Evolutionary conservation across 148 eudicot genomes (phyloP), one percentile per base, ranked within the genome.

Genomic region (Rhododendron molle): DNA sequence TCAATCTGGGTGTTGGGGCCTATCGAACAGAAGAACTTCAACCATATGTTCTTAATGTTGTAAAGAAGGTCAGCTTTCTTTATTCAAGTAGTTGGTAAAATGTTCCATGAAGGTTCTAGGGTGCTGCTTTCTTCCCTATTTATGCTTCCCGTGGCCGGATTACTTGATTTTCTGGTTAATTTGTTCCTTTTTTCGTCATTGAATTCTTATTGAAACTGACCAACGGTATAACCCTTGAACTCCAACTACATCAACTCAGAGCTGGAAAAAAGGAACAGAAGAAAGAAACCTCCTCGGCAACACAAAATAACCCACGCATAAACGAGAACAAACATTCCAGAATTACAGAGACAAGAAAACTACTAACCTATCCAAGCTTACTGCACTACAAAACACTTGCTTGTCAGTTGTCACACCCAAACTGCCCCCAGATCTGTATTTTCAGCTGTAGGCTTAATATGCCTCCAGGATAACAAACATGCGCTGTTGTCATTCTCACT

Each of bases 1-100:
- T 97, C 62, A 95, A 97, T 91, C 96, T 97, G 65, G 99, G 98
- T 82, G 98, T 97, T 52, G 98, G 99, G 88, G 99, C 98, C 52
- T 97, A 97, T 84, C 98, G 99, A 80, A 97, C 99, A 1, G 99
- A 97, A 89, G 99, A 95, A 85, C 98, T 97, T 74, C 98, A 93
- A 88, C 99, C 99, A 36, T 97, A 94, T 88, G 98, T 97, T 40
- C 95, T 97, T 76, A 84, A 93, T 83, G 99, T 97, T 89, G 99
- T 97, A 58, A 95, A 93, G 88, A 97, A 97, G 94, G 99, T 95
- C 74, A 54, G 80, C 62, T 81, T 43, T 83, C 49, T 44, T 56
- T 77, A 86, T 62, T 50, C 52, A 74, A 14, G 6, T 65, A 34
- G 65, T 72, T 58, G 65, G 65, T 83, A 11, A 23, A 46, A 71